phyloP scores from a whole-genome alignment of 1,284 basidiomycete species.

The Moesziomyces antarcticus region DNA sequence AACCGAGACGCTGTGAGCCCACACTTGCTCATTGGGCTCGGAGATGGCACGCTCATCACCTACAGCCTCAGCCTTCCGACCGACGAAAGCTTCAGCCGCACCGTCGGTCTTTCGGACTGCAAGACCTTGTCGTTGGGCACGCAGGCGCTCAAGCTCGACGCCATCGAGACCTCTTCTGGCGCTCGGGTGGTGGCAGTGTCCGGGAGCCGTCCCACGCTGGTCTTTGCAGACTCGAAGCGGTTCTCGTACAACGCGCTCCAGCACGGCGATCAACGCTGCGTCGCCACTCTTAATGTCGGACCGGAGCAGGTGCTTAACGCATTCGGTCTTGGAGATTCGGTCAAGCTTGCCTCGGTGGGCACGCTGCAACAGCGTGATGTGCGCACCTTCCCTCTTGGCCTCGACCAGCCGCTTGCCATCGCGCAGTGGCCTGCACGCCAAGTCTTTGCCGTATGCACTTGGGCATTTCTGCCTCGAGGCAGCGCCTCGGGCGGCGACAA shows the following conservation, averaged over 20 bases:
- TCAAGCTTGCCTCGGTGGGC: conserved; percentile 61
- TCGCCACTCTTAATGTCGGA: conserved; percentile 39
- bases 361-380: conserved; percentile 64
- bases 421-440: conserved; percentile 39
- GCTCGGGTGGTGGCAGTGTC: conserved; percentile 57
- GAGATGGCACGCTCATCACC: conserved; percentile 80
- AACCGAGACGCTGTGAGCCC: conserved; percentile 22
- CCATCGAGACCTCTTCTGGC: conserved; percentile 44
- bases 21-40: conserved; percentile 80
- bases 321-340: conserved; percentile 35
- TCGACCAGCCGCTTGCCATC: conserved; percentile 66
- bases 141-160: conserved; percentile 75
- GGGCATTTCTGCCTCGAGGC: conserved; percentile 47
- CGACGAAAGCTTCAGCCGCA: conserved; percentile 32
- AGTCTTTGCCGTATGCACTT: conserved; percentile 46
- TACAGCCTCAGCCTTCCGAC: conserved; percentile 69
- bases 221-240: conserved; percentile 54
- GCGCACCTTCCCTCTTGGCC: conserved; percentile 64
- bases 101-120: conserved; percentile 69
- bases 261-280: conserved; percentile 48
- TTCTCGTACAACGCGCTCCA: conserved; percentile 64
- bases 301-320: conserved; percentile 32
- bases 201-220: conserved; percentile 63
- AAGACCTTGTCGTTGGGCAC: conserved; percentile 78
- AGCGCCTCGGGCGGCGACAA: conserved; percentile 10